Base-by-base conservation (phyloP, 2,329 filamentous ascomycete species). In the Arthrocladium fulminans region DNA sequence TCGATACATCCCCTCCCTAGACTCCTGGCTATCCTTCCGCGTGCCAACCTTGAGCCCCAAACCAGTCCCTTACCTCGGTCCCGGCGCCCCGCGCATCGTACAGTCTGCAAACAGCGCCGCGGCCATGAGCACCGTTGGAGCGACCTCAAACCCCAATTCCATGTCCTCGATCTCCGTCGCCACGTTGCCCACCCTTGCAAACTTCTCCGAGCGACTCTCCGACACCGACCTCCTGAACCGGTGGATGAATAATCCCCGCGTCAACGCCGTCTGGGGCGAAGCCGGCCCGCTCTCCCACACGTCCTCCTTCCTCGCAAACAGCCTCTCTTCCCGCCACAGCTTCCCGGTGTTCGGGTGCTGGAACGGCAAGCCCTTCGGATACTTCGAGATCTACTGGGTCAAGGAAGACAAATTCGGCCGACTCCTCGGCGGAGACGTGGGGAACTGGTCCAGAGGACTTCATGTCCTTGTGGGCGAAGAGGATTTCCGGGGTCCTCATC, bases 371-470 rank as follows among this genome's bases (percentile, higher is more conserved):
- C 90, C 90, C 0, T 98, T 97, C 68, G 92, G 88, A 0, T 98
- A 94, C 64, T 96, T 98, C 63, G 92, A 98, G 70, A 77, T 98
- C 27, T 98, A 98, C 69, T 98, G 92, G 90, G 88, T 92, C 2
- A 95, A 94, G 61, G 92, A 98, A 63, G 92, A 97, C 61, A 70
- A 73, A 0, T 65, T 98, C 1, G 88, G 86, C 0, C 76, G 74
- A 41, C 74, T 87, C 54, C 66, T 94, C 3, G 81, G 63, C 0
- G 75, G 75, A 19, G 75, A 77, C 2, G 79, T 81, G 0, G 79
- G 77, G 6, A 86, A 95, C 59, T 97, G 84, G 67, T 90, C 97
- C 59, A 75, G 92, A 5, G 92, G 92, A 0, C 69, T 97, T 15
- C 92, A 98, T 61, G 80, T 92, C 10, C 71, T 98, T 32, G 77